A percentile compares a stretch with the other conserved stretches of the same genome.
Conservation (phyloP, 495 filamentous ascomycete species). For the Podospora bellae-mahoneyi region DNA sequence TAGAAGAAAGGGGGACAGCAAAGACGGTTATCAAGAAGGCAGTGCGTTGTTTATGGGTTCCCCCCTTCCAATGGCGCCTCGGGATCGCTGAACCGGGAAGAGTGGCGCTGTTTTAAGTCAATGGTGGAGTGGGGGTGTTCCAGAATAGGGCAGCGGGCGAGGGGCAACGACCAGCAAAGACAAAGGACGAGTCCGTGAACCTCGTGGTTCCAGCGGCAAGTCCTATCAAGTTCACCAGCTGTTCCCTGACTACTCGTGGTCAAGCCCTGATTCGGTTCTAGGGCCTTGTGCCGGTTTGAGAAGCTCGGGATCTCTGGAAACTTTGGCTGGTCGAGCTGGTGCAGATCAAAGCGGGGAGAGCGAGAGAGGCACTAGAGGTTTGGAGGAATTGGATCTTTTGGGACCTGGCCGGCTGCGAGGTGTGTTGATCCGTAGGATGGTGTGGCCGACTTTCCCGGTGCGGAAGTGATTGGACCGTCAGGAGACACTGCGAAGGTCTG, state of each 20-base stretch:
- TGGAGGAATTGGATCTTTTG: not conserved
- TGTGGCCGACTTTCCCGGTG: not conserved
- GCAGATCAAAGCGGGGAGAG: slow-evolving; percentile 20
- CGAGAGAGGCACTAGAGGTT: not conserved
- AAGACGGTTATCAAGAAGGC: not conserved
- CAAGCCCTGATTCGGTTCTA: not conserved
- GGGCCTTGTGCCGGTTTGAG: not conserved
- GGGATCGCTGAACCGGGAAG: slow-evolving; percentile 11
- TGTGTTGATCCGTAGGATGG: not conserved
- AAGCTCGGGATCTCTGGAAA: not conserved
- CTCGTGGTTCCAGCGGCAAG: not conserved
- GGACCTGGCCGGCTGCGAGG: not conserved
- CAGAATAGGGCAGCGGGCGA: not conserved
- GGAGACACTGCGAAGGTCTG: not conserved
- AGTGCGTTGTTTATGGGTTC: not conserved
- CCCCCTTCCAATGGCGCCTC: slow-evolving; percentile 17
- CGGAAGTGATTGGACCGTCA: not conserved
- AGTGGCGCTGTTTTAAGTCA: slow-evolving; percentile 22
- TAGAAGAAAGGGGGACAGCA: not conserved
- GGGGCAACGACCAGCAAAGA: not conserved
- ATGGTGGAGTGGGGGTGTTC: slow-evolving; percentile 16
- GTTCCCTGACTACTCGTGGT: not conserved
- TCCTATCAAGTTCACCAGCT: not conserved
- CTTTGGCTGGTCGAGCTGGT: not conserved
- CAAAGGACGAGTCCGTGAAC: not conserved